Base-by-base conservation (phyloP, 768 basidiomycete species). In the Tricholoma flavovirens region DNA sequence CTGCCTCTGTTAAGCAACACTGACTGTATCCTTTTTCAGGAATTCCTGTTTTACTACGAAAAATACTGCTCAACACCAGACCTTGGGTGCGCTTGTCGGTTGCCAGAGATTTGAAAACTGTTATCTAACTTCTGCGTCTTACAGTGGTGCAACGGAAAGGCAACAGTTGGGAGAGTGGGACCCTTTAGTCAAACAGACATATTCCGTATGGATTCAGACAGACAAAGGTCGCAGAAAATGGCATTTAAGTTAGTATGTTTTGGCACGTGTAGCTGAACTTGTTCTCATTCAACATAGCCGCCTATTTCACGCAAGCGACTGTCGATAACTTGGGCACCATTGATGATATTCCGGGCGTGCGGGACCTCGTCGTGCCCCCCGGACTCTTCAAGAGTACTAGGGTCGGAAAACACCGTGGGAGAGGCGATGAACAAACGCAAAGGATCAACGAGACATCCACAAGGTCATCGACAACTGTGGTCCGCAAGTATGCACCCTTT, bases 21-120 rank as follows among this genome's bases (percentile, higher is more conserved):
- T 63, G 51, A 63, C 40, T 50, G 59, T 4, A 51, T 58, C 54
- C 54, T 57, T 48, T 55, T 59, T 8, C 66, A 91, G 88, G 88
- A 90, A 65, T 92, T 92, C 63, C 75, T 92, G 22, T 91, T 90
- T 65, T 92, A 92, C 69, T 90, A 88, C 56, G 88, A 92, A 69
- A 86, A 86, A 64, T 86, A 81, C 62, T 73, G 75, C 15, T 76
- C 77, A 17, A 73, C 76, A 12, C 69, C 75, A 51, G 78, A 83
- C 35, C 69, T 72, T 36, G 71, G 75, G 80, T 82, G 68, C 22
- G 57, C 30, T 45, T 15, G 56, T 51, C 56, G 53, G 22, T 11
- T 30, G 50, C 14, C 9, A 30, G 11, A 15, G 30, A 17, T 48
- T 19, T 22, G 43, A 22, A 40, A 38, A 10, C 26, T 33, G 32